Conservation (phyloP, 805 yeast species). For the Saturnispora bothae region DNA sequence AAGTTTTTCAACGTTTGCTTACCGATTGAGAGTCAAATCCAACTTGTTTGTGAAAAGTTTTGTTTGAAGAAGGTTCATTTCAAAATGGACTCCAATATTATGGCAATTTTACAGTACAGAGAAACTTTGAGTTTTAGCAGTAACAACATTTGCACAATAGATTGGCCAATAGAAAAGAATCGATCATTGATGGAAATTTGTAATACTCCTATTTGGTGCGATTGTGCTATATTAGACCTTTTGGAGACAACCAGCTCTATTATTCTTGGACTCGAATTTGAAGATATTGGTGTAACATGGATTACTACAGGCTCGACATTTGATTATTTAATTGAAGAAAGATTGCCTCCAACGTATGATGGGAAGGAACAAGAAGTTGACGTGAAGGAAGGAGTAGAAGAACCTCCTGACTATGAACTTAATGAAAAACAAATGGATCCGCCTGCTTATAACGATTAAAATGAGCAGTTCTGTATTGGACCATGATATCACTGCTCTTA, state of each 20-base stretch:
- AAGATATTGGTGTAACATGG: slow-evolving; percentile 1
- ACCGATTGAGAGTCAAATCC: slow-evolving; percentile 4
- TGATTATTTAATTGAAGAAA: slow-evolving; percentile 6
- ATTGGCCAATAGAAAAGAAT: neutral
- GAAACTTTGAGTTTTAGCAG: neutral
- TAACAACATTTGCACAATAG: neutral
- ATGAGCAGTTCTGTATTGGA: no score
- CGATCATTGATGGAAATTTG: slow-evolving; percentile 2
- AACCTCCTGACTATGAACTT: no score
- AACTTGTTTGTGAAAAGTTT: slow-evolving; percentile 2
- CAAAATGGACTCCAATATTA: slow-evolving; percentile 1
- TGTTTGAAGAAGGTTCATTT: slow-evolving; percentile 1
- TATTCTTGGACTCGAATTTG: slow-evolving; percentile 3
- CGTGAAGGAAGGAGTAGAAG: neutral
- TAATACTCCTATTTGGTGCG: slow-evolving; percentile 3
- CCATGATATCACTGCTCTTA: no score
- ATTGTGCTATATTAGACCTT: slow-evolving; percentile 3
- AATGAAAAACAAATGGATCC: no score
- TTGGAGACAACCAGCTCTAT: slow-evolving; percentile 2
- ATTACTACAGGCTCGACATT: slow-evolving; percentile 4
- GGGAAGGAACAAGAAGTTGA: neutral
- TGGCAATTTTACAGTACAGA: neutral
- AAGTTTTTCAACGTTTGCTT: slow-evolving; percentile 1
- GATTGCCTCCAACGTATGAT: slow-evolving; percentile 4
- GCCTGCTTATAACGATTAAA: no score